Evolutionary conservation across 2,329 filamentous ascomycete genomes (phyloP), one percentile per base, ranked within the genome.

Genomic region (Aspergillus felis): DNA sequence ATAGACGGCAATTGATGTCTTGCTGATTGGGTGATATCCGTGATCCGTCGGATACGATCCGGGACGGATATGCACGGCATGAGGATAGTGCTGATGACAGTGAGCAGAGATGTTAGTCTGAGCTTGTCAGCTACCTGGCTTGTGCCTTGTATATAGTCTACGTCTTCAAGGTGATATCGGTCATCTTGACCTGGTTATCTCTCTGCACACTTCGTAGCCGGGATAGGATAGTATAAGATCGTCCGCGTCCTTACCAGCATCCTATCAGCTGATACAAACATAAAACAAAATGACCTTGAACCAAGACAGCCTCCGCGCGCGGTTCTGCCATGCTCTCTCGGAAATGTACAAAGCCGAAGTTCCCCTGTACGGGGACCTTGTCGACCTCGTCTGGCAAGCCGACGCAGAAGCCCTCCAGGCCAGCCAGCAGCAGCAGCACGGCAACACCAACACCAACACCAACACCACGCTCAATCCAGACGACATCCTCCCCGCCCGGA

Each of bases 281-380:
- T 2, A 3, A 44, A 12, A 3, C 7, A 44, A 14, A 44, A 68
- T 64, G 64, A 50, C 53, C 4, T 67, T 60, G 61, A 53, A 65
- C 27, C 61, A 64, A 52, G 61, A 71, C 51, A 50, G 28, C 27
- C 65, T 72, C 1, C 66, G 71, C 9, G 67, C 69, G 10, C 64
- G 55, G 12, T 73, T 74, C 50, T 65, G 68, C 27, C 59, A 66
- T 53, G 68, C 69, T 2, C 66, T 73, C 54, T 74, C 71, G 6
- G 68, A 68, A 29, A 73, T 74, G 71, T 74, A 73, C 60, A 70
- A 66, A 51, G 56, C 47, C 6, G 71, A 74, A 53, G 71, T 74
- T 1, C 71, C 71, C 5, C 57, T 73, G 1, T 74, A 74, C 42
- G 69, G 67, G 4, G 62, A 72, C 29, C 62, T 74, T 2, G 56